Conservation (phyloP, 306 rosid species). For the Trichosanthes truncata region DNA sequence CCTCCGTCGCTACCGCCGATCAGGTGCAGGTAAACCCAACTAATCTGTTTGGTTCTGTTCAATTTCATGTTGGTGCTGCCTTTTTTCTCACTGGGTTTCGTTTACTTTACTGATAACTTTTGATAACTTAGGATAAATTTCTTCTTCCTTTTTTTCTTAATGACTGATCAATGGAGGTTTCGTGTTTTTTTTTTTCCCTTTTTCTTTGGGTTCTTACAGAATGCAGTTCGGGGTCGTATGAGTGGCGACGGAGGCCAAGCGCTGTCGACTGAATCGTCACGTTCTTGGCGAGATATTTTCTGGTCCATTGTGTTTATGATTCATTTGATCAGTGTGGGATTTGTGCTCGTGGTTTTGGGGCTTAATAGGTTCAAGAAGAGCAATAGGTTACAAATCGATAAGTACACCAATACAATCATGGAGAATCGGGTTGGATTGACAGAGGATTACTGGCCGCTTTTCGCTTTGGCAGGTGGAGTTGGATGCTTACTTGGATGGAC, state of each 20-base stretch:
- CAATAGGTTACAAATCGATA: constrained; percentile 72
- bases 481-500: constrained; percentile 73
- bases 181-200: background rate
- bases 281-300: constrained; percentile 84
- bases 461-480: constrained; percentile 75
- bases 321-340: constrained; percentile 65
- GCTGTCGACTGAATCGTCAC: constrained; percentile 39
- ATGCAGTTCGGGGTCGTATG: constrained; percentile 34
- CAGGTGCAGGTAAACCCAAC: constrained; percentile 33
- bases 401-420: constrained; percentile 39
- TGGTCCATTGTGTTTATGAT: constrained; percentile 64
- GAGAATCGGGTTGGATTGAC: constrained; percentile 62
- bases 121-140: background rate
- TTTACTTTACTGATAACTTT: background rate
- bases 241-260: constrained; percentile 35
- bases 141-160: background rate
- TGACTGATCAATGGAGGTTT: background rate
- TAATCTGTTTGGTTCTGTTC: background rate
- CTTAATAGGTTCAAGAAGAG: constrained; percentile 65
- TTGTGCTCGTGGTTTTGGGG: constrained; percentile 55
- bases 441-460: constrained; percentile 79
- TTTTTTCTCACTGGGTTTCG: background rate
- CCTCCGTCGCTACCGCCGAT: constrained; percentile 36
- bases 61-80: background rate
- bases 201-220: constrained; percentile 15